phyloP scores from a whole-genome alignment of 2,329 filamentous ascomycete species.

The Exserohilum turcica region DNA sequence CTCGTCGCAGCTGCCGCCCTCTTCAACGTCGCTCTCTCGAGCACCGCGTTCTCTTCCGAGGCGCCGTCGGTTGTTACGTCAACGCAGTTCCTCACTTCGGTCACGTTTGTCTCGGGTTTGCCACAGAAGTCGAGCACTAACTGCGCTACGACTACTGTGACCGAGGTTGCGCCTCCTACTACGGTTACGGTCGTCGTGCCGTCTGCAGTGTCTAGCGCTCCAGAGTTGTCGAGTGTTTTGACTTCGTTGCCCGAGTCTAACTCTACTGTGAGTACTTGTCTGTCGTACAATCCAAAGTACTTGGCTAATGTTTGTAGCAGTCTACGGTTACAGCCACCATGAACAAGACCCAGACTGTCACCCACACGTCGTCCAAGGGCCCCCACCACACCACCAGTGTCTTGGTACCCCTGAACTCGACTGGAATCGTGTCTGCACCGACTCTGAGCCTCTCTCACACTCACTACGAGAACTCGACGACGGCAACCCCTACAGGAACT shows the following conservation, averaged over 20 bases:
- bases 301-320: neutral
- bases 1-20: conserved; percentile 7
- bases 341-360: neutral
- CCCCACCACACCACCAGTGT: neutral
- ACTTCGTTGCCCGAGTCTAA: neutral
- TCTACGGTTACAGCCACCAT: neutral
- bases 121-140: neutral
- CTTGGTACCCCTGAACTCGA: conserved; percentile 1
- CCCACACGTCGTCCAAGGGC: neutral
- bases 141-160: conserved; percentile 5
- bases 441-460: neutral
- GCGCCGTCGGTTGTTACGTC: conserved; percentile 1
- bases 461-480: neutral
- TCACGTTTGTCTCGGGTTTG: neutral
- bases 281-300: neutral
- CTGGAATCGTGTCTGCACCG: neutral
- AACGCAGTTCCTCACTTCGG: conserved; percentile 7
- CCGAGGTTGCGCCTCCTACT: neutral
- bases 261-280: neutral
- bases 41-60: conserved; percentile 8
- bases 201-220: neutral
- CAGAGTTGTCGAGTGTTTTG: neutral
- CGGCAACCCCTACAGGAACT: neutral
- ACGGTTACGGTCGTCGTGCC: conserved; percentile 4
- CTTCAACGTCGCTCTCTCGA: conserved; percentile 10